Conservation (phyloP, 176 grass and related monocot species). For the Aegilops speltoides region DNA sequence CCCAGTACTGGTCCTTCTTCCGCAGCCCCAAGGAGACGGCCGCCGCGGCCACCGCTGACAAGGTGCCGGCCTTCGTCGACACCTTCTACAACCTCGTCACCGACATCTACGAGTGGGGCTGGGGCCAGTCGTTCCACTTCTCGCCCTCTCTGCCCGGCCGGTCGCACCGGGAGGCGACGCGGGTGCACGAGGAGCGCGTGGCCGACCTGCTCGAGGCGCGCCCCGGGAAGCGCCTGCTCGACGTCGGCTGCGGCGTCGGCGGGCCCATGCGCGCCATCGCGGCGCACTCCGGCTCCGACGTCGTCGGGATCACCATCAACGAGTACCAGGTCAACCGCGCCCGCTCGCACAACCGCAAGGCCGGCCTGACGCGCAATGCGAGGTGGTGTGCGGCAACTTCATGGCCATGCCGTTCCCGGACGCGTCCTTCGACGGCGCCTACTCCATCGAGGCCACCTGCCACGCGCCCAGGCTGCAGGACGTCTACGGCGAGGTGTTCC, state of each 20-base stretch:
- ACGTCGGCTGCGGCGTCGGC: conserved; percentile 85
- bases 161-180: conserved; percentile 86
- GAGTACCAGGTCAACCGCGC: conserved; percentile 95
- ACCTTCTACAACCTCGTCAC: conserved; percentile 99
- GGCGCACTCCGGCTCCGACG: conserved; percentile 55
- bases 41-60: conserved; percentile 51
- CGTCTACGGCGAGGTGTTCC: conserved; percentile 79
- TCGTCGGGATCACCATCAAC: conserved; percentile 96
- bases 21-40: conserved; percentile 60
- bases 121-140: conserved; percentile 98
- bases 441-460: conserved; percentile 98
- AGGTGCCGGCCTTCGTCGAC: conserved; percentile 87
- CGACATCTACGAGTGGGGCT: conserved; percentile 98
- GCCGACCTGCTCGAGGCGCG: conserved; percentile 54
- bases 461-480: conserved; percentile 87
- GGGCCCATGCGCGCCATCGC: conserved; percentile 93
- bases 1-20: conserved; percentile 84
- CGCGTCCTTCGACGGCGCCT: conserved; percentile 77
- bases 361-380: conserved; percentile 57
- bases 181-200: conserved; percentile 84
- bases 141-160: conserved; percentile 70
- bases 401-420: conserved; percentile 80
- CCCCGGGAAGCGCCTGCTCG: conserved; percentile 57
- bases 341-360: conserved; percentile 79
- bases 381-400: conserved; percentile 95